These are phyloP conservation scores for Platanthera zijinensis DNA, from an alignment of 106 monocot species.

Conservation along the genomic window DNA sequence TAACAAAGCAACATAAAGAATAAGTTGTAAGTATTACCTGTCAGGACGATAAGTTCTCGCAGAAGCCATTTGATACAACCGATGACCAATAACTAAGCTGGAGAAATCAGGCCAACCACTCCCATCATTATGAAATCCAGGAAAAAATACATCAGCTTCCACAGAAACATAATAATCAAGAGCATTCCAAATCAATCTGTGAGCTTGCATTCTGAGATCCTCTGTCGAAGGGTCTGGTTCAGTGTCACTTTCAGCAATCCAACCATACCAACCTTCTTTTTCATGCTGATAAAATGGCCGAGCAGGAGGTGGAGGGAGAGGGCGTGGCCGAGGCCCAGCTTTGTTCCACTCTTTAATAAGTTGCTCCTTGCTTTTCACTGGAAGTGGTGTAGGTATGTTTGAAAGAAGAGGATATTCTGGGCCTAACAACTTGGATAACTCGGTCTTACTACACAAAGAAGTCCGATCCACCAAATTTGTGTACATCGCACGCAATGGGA, in stretches of 20 bases:
- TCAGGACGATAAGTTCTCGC: constrained; percentile 71
- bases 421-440: constrained; percentile 43
- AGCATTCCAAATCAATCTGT: constrained; percentile 85
- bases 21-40: constrained; percentile 32
- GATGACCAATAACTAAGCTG: constrained; percentile 82
- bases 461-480: constrained; percentile 65
- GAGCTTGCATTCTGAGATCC: constrained; percentile 58
- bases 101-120: constrained; percentile 72
- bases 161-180: constrained; percentile 84
- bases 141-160: constrained; percentile 86
- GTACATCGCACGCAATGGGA: constrained; percentile 69
- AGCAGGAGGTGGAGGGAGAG: constrained; percentile 82
- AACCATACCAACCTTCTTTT: constrained; percentile 96
- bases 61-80: constrained; percentile 60
- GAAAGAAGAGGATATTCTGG: constrained; percentile 58
- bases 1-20: not conserved
- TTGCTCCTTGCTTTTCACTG: constrained; percentile 45
- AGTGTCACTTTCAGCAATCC: constrained; percentile 47
- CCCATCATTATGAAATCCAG: constrained; percentile 78
- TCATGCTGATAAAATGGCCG: constrained; percentile 71
- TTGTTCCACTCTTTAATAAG: constrained; percentile 72
- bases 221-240: constrained; percentile 52
- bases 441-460: constrained; percentile 56
- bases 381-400: constrained; percentile 24
- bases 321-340: constrained; percentile 68